phyloP scores from a whole-genome alignment of 2,329 filamentous ascomycete species.

The Madurella fahalii region DNA sequence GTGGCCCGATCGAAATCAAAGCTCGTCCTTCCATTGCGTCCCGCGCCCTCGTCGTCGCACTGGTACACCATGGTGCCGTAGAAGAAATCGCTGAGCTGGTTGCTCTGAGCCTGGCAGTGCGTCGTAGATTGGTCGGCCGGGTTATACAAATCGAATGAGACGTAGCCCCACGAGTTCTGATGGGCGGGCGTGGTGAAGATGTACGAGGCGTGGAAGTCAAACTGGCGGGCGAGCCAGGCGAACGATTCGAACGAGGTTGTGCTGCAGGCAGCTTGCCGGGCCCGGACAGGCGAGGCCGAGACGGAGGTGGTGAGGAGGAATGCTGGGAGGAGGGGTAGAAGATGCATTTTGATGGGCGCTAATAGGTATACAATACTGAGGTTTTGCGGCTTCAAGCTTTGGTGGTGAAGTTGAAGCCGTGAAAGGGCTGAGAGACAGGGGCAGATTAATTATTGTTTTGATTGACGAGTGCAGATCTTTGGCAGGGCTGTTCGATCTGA shows the following conservation, averaged over 20 bases:
- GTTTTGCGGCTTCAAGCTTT: too few relatives aligned
- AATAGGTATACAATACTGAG: too few relatives aligned
- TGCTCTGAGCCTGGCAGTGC: conserved; percentile 40
- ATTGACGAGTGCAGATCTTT: conserved; percentile 4
- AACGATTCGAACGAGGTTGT: conserved; percentile 33
- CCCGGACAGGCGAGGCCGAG: conserved; percentile 1
- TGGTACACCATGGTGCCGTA: conserved; percentile 44
- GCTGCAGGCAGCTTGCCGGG: conserved; percentile 30
- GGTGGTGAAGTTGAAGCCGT: neutral
- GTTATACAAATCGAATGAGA: conserved; percentile 49
- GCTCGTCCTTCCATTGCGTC: conserved; percentile 29
- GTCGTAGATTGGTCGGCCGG: conserved; percentile 34
- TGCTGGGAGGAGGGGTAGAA: neutral
- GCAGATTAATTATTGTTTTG: neutral
- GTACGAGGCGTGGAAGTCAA: conserved; percentile 48
- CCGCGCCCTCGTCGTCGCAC: conserved; percentile 36
- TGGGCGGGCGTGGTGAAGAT: conserved; percentile 49
- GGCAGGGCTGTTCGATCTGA: neutral
- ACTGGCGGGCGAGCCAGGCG: conserved; percentile 40
- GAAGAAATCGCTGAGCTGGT: conserved; percentile 46
- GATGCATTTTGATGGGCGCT: conserved; percentile 3
- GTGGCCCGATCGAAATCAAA: conserved; percentile 42
- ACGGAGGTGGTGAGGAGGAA: neutral
- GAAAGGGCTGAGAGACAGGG: neutral
- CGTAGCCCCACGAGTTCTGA: conserved; percentile 45